Evolutionary conservation across 176 grass and related monocot species (phyloP), one percentile per base, ranked within the genome.

Genomic region (Poa pratensis): DNA sequence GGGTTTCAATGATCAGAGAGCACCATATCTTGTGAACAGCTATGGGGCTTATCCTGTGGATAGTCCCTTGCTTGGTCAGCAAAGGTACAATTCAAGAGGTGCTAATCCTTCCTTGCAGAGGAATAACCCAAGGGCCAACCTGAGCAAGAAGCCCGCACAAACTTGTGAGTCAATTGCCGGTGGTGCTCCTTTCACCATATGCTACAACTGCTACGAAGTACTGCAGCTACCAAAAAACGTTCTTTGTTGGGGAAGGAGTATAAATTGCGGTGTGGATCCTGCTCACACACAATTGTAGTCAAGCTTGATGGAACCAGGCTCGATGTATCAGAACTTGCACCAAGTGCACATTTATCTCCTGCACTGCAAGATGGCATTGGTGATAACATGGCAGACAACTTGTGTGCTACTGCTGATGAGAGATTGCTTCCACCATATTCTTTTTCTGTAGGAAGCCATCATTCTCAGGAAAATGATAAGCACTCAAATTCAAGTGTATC

Each of bases 121-220:
- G 67, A 82, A 79, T 69, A 85, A 82, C 60, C 60, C 17, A 9
- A 95, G 88, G 62, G 60, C 39, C 76, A 92, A 82, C 6, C 49
- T 90, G 54, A 88, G 71, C 61, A 98, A 87, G 87, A 95, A 86
- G 24, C 73, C 72, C 35, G 58, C 79, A 59, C 85, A 81, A 84
- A 86, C 69, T 79, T 92, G 89, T 75, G 89, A 90, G 75, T 71
- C 93, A 4, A 78, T 95, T 24, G 87, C 91, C 26, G 91, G 91
- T 76, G 96, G 89, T 80, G 88, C 96, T 28, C 96, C 96, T 48
- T 98, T 98, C 79, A 83, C 90, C 11, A 76, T 95, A 84, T 98
- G 96, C 78, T 98, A 86, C 78, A 98, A 91, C 73, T 98, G 96
- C 60, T 90, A 87, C 32, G 93, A 98, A 90, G 89, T 98, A 58